Base-by-base conservation (phyloP, 768 basidiomycete genomes). In the Kwoniella sp. region DNA sequence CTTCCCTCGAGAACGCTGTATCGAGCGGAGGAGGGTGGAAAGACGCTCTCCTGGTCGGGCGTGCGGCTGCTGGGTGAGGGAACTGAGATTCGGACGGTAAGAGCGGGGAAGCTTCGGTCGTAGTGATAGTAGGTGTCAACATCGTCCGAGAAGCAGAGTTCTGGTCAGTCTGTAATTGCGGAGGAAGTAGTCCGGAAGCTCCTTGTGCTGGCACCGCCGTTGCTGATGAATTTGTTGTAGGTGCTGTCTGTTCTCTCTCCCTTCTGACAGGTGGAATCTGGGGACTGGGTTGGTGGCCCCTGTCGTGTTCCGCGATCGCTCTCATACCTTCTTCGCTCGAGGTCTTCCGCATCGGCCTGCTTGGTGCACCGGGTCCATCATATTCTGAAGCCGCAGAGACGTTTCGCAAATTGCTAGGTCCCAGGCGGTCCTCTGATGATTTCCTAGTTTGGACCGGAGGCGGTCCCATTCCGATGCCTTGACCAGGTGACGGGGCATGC, bases 21-120 rank as follows among this genome's bases (percentile, higher is more conserved):
- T 72, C 68, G 8, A 77, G 62, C 2, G 79, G 79, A 4, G 76
- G 78, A 34, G 79, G 78, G 37, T 74, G 73, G 61, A 79, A 78
- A 12, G 74, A 78, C 13, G 72, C 93, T 85, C 26, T 90, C 86
- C 26, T 87, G 37, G 50, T 26, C 17, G 56, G 28, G 67, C 85
- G 84, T 72, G 59, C 80, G 81, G 47, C 37, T 17, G 22, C 37
- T 23, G 38, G 73, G 78, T 47, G 38, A 29, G 57, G 61, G 58
- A 69, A n/a, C 23, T 57, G 50, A n/a, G 66, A 41, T 55, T 65
- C 58, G 25, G 63, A 60, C 22, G 63, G 63, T 30, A 65, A 51
- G 26, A 54, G 25, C 11, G 66, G 66, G 2, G 66, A 65, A 31
- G 66, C 54, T 52, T 58, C 48, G 0, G 66, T 68, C 4, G 70